A percentile compares a stretch with the other conserved stretches of the same genome.
Conservation (phyloP, 2,329 filamentous ascomycete genomes). For the Teratosphaeriaceae sp. region DNA sequence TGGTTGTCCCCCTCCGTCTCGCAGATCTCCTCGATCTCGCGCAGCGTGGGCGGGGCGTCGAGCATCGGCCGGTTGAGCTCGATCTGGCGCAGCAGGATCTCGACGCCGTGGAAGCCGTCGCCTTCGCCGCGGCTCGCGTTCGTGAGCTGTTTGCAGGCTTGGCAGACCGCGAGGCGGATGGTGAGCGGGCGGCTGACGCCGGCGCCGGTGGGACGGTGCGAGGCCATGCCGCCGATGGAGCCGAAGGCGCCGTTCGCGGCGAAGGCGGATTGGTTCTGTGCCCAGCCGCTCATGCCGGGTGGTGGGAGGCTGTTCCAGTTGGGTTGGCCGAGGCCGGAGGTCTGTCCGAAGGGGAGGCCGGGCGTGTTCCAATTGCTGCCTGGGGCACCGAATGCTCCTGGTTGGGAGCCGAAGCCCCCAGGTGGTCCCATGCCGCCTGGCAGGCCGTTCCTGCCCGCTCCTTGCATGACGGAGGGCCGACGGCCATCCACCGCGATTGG, state of each 20-base stretch:
- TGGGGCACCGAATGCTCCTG: constrained; percentile 18
- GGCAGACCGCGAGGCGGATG: constrained; percentile 67
- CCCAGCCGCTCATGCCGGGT: constrained; percentile 29
- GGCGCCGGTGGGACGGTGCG: constrained; percentile 32
- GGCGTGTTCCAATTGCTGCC: constrained; percentile 38
- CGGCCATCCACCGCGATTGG: constrained; percentile 31
- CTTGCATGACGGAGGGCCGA: constrained; percentile 32
- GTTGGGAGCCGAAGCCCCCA: constrained; percentile 11
- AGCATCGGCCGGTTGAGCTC: constrained; percentile 56
- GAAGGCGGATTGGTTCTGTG: constrained; percentile 33
- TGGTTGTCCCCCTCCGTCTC: constrained; percentile 81
- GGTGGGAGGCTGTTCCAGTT: constrained; percentile 34
- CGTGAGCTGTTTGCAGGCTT: constrained; percentile 64
- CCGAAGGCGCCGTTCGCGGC: constrained; percentile 40
- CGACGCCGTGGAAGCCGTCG: constrained; percentile 65
- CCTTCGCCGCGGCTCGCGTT: constrained; percentile 36
- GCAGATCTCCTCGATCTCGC: constrained; percentile 74
- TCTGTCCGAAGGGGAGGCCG: constrained; percentile 34
- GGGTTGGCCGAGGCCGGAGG: constrained; percentile 28
- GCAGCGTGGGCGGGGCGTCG: constrained; percentile 50
- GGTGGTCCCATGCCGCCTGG: constrained; percentile 16
- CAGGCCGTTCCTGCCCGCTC: constrained; percentile 26
- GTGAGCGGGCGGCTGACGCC: constrained; percentile 50
- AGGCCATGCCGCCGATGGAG: constrained; percentile 27
- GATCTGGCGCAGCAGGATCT: constrained; percentile 57